These are phyloP conservation scores for Chalara sp. DNA, from an alignment of 2,329 filamentous ascomycete genomes.

Conservation along the genomic window DNA sequence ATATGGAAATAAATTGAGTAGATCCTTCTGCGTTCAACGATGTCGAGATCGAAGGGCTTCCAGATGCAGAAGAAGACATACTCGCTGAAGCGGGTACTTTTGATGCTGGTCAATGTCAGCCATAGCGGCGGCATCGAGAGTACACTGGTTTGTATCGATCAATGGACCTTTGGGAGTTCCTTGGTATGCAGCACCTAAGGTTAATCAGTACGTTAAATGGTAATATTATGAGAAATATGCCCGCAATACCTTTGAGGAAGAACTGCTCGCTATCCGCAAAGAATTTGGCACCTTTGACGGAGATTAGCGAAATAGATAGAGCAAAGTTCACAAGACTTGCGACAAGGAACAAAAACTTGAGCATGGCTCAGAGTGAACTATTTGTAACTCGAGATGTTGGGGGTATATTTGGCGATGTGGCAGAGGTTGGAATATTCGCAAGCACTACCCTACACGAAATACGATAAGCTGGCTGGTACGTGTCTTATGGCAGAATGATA, in stretches of 20 bases:
- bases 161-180: slow-evolving; percentile 65
- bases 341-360: neutral
- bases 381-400: too few species aligned
- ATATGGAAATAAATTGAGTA: too few species aligned
- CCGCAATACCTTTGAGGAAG: slow-evolving; percentile 31
- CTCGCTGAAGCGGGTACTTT: too few species aligned
- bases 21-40: too few species aligned
- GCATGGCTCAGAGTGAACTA: neutral
- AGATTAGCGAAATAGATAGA: slow-evolving; percentile 16
- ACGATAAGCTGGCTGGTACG: too few species aligned
- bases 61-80: too few species aligned
- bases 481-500: too few species aligned
- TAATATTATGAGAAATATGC: slow-evolving; percentile 44
- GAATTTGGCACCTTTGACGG: slow-evolving; percentile 23
- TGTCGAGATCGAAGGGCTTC: too few species aligned
- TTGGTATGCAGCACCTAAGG: slow-evolving; percentile 69
- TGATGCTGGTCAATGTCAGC: slow-evolving; percentile 49
- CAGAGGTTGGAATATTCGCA: too few species aligned
- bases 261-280: slow-evolving; percentile 22
- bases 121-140: slow-evolving; percentile 69
- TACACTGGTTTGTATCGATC: slow-evolving; percentile 67
- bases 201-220: slow-evolving; percentile 14
- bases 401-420: too few species aligned
- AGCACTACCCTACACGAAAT: too few species aligned
- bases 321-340: neutral